Conservation (phyloP, 129 eudicot species). For the Arctium lappa region DNA sequence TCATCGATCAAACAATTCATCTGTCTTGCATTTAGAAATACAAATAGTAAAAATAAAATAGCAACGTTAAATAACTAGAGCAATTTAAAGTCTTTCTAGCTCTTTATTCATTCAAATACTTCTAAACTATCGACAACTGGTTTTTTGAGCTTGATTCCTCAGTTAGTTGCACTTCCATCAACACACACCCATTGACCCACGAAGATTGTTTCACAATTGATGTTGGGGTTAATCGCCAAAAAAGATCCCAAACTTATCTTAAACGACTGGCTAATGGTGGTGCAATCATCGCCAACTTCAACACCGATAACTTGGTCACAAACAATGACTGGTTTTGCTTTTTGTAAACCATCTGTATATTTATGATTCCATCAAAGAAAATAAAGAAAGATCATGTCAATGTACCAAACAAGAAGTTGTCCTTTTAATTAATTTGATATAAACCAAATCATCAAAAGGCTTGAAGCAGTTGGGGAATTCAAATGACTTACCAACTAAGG, state of each 20-base stretch:
- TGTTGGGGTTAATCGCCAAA: constrained; percentile 31
- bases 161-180: constrained; percentile 5
- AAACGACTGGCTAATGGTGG: constrained; percentile 12
- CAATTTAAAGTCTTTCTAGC: constrained; percentile 7
- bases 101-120: constrained; percentile 3
- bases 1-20: neutral
- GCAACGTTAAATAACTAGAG: neutral
- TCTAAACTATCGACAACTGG: neutral
- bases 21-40: neutral
- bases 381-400: neutral
- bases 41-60: neutral
- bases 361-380: neutral
- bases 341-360: neutral
- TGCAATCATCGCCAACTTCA: constrained; percentile 19
- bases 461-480: neutral
- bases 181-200: constrained; percentile 36
- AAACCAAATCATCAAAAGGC: neutral
- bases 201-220: constrained; percentile 25
- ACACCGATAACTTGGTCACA: constrained; percentile 23
- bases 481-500: neutral
- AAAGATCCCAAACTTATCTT: constrained; percentile 12
- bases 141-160: neutral
- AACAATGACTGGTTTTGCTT: constrained; percentile 3
- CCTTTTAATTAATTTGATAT: neutral
- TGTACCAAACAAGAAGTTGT: neutral